Evolutionary conservation across 2,329 filamentous ascomycete genomes (phyloP).

Genomic region (Aspergillus felis): DNA sequence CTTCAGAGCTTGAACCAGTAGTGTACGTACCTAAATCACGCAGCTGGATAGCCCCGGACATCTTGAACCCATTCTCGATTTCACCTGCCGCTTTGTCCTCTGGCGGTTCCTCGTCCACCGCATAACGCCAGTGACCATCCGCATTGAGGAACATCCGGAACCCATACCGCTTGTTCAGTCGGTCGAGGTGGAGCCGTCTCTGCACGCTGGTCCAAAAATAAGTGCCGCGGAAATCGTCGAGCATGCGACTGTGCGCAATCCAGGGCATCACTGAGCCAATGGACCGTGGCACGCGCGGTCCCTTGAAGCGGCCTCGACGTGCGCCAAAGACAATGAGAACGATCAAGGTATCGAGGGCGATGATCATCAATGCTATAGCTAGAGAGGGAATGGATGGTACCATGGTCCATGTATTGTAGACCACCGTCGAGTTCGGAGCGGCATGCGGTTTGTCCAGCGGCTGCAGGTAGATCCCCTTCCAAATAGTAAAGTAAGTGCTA

Average conservation of each 20-base stretch:
- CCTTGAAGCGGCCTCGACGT: slow-evolving; percentile 30
- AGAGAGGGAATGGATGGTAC: slow-evolving; percentile 27
- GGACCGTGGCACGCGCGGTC: slow-evolving; percentile 31
- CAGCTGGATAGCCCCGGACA: slow-evolving; percentile 4
- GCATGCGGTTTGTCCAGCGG: slow-evolving; percentile 14
- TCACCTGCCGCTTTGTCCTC: slow-evolving; percentile 1
- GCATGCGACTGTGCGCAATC: slow-evolving; percentile 32
- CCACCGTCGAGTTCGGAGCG: slow-evolving; percentile 25
- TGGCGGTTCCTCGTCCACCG: slow-evolving; percentile 28
- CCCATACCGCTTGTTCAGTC: slow-evolving; percentile 28
- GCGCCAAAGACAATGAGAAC: slow-evolving; percentile 31
- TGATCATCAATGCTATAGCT: slow-evolving; percentile 25
- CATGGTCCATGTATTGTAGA: slow-evolving; percentile 30
- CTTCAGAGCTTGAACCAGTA: no score
- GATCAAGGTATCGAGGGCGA: slow-evolving; percentile 29
- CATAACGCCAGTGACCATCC: slow-evolving; percentile 29
- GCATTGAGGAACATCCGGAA: slow-evolving; percentile 29
- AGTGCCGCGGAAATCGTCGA: slow-evolving; percentile 27
- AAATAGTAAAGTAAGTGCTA: slow-evolving; percentile 34
- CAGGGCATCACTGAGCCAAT: slow-evolving; percentile 32
- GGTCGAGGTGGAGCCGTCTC: slow-evolving; percentile 22
- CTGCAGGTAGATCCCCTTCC: slow-evolving; percentile 29
- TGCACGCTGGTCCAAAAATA: slow-evolving; percentile 26
- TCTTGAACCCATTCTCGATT: neutral
- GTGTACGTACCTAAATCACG: neutral